A percentile compares a stretch with the other conserved stretches of the same genome.
Evolutionary conservation across 805 yeast genomes (phyloP).

Genomic region (Tetrapisispora taiwanensis): DNA sequence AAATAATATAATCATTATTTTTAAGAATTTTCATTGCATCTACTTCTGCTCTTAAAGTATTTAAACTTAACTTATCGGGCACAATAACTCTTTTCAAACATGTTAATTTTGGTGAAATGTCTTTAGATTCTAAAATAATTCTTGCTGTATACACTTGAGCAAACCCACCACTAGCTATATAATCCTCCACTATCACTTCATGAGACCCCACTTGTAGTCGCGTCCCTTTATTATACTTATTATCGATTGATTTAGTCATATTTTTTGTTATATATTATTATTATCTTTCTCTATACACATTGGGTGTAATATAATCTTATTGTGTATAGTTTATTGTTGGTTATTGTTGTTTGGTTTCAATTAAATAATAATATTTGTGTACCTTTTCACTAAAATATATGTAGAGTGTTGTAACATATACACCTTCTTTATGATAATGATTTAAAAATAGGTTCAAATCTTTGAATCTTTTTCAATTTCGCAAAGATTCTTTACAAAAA

Average conservation of each 20-base stretch:
- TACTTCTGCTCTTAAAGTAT: slow-evolving; percentile 82
- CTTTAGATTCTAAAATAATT: slow-evolving; percentile 37
- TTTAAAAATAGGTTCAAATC: too few species aligned
- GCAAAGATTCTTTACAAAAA: neutral
- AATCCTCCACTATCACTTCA: slow-evolving; percentile 53
- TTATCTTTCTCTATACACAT: neutral
- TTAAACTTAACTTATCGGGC: slow-evolving; percentile 78
- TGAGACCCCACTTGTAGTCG: slow-evolving; percentile 77
- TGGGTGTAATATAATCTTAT: too few species aligned
- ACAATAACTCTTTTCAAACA: slow-evolving; percentile 93
- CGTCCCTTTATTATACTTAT: slow-evolving; percentile 39
- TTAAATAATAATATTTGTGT: too few species aligned
- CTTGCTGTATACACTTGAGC: slow-evolving; percentile 86
- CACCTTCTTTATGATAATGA: too few species aligned
- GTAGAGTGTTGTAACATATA: too few species aligned
- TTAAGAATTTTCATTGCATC: slow-evolving; percentile 89
- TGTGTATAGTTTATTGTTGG: too few species aligned
- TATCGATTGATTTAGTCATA: slow-evolving; percentile 22
- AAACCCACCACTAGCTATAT: slow-evolving; percentile 86
- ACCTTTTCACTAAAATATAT: too few species aligned
- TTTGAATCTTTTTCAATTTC: too few species aligned
- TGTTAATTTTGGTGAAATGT: slow-evolving; percentile 40
- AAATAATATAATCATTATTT: slow-evolving; percentile 72
- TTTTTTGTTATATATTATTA: too few species aligned
- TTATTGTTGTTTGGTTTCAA: neutral